A percentile compares a stretch with the other conserved stretches of the same genome.
These are phyloP conservation scores for Aciculoconidium aculeatum DNA, from an alignment of 805 yeast species.

Conservation along the genomic window DNA sequence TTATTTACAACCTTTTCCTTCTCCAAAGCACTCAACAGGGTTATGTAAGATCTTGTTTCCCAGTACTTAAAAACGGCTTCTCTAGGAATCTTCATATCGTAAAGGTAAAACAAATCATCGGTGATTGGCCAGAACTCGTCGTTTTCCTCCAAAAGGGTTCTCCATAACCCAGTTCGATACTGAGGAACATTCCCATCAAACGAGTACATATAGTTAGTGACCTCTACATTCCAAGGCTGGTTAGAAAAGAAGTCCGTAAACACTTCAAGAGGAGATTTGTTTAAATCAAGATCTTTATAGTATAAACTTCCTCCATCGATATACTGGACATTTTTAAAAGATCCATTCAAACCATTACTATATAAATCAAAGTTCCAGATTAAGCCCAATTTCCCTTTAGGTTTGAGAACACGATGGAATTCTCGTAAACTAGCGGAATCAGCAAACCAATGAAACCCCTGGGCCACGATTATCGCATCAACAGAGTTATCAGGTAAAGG, in stretches of 20 bases:
- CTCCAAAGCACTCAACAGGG: conserved; percentile 35
- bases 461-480: conserved; percentile 51
- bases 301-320: conserved; percentile 6
- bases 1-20: conserved; percentile 23
- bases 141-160: conserved; percentile 26
- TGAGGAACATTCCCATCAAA: conserved; percentile 49
- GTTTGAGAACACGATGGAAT: conserved; percentile 44
- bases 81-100: conserved; percentile 23
- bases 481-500: conserved; percentile 39
- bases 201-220: conserved; percentile 27
- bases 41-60: conserved; percentile 51
- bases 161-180: conserved; percentile 47
- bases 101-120: conserved; percentile 26
- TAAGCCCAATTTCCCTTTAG: conserved; percentile 44
- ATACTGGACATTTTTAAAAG: conserved; percentile 1
- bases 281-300: conserved; percentile 4
- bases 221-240: conserved; percentile 32
- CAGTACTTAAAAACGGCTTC: conserved; percentile 43
- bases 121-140: conserved; percentile 28
- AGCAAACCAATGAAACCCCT: conserved; percentile 67
- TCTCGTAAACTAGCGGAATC: conserved; percentile 44
- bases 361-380: conserved; percentile 54
- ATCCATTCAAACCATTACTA: conserved; percentile 6
- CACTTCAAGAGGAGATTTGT: conserved; percentile 6
- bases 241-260: conserved; percentile 13